Evolutionary conservation across 345 rosid genomes (phyloP), one percentile per base, ranked within the genome.

Genomic region (Arabis alpina): DNA sequence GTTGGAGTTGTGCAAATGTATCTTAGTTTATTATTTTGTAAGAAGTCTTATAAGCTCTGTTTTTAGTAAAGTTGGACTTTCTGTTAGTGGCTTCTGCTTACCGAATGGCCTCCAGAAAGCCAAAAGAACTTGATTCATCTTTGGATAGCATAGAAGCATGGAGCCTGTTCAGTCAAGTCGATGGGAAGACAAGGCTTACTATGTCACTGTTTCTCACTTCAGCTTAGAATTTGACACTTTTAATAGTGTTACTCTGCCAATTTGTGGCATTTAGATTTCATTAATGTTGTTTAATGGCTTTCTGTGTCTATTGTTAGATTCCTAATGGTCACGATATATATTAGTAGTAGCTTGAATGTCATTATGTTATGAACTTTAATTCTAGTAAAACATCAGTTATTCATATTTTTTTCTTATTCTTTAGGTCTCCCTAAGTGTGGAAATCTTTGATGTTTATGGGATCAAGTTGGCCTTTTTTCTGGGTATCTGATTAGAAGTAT

Each of bases 401-500:
- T 37, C 16, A 53, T 12, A 16, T 45, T 28, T 19, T 19, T 14
- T 39, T 16, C 0, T 30, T 13, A 44, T 41, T 48, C 55, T 58
- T 59, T 52, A 34, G 73, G 28, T 13, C 10, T n/a, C n/a, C n/a
- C 15, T 43, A 43, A 5, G 39, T 60, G 23, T 53, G 28, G 40
- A 36, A 44, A 54, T 36, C 58, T 19, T 47, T 8, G 15, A 57
- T 66, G 58, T 37, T 45, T 34, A 44, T 53, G 48, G 48, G 32
- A 58, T 36, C 14, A 62, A 47, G 10, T 55, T 48, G 37, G 52
- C 47, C 36, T 61, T 64, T 49, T 30, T 34, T 52, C 44, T 58
- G 55, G 40, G 60, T 60, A 71, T 82, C 86, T 89, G 70, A 89
- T 80, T 27, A 71, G 70, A 66, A 74, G 52, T 81, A 54, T 77